phyloP scores from a whole-genome alignment of 2,329 filamentous ascomycete species.

The Celoporthe dispersa region DNA sequence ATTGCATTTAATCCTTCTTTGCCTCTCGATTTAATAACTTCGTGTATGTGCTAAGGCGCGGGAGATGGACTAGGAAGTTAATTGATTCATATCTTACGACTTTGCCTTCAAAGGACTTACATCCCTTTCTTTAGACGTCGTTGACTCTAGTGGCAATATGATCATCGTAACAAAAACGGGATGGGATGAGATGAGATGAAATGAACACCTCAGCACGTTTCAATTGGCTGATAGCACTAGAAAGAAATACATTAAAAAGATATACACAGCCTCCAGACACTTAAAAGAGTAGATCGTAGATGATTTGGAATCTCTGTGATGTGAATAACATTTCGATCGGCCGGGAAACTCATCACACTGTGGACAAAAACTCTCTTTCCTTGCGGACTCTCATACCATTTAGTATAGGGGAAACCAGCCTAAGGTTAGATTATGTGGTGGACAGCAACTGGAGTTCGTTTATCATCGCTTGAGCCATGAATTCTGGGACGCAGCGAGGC shows the following conservation, averaged over 20 bases:
- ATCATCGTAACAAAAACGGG: neutral
- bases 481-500: neutral
- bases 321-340: too few relatives aligned
- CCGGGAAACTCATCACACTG: neutral
- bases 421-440: neutral
- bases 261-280: neutral
- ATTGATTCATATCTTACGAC: neutral
- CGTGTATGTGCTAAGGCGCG: neutral
- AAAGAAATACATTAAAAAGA: neutral
- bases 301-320: neutral
- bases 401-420: neutral
- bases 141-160: neutral
- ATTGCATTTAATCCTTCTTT: neutral
- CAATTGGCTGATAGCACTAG: neutral
- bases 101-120: neutral
- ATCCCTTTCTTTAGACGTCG: neutral
- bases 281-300: neutral
- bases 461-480: neutral
- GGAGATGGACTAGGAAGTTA: neutral
- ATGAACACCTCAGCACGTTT: neutral
- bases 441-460: neutral
- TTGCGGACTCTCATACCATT: neutral
- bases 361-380: neutral
- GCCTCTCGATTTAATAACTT: too few relatives aligned
- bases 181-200: neutral